phyloP scores from a whole-genome alignment of 768 basidiomycete genomes.

The Pulveroboletus sp. region DNA sequence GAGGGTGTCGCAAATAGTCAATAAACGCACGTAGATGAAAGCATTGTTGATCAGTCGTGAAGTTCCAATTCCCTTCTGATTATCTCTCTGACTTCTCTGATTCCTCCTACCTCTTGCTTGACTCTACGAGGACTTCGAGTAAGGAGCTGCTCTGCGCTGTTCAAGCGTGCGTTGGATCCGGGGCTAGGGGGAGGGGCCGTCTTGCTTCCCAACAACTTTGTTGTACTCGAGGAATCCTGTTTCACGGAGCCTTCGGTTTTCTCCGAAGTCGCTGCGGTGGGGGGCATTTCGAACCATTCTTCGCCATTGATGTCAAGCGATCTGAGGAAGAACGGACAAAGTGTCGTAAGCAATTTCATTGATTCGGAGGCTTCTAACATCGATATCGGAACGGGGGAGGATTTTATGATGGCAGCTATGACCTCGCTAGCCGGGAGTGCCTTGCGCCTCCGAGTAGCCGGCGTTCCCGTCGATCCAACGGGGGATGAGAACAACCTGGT shows the following conservation, averaged over 20 bases:
- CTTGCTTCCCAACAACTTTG: conserved; percentile 30
- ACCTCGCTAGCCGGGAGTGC: conserved; percentile 67
- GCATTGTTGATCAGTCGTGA: conserved; percentile 42
- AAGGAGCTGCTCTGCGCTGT: conserved; percentile 57
- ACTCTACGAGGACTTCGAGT: conserved; percentile 70
- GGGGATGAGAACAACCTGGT: conserved; percentile 68
- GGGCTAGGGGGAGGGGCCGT: conserved; percentile 34
- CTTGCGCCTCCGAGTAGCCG: conserved; percentile 63
- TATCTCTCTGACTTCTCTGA: conserved; percentile 77
- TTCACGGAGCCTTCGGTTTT: conserved; percentile 4
- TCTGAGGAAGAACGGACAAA: conserved; percentile 81
- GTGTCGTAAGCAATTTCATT: conserved; percentile 53
- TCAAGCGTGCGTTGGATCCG: conserved; percentile 44
- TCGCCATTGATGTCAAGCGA: conserved; percentile 55
- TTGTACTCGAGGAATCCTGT: conserved; percentile 31
- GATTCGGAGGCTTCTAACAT: conserved; percentile 74
- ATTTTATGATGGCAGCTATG: conserved; percentile 65
- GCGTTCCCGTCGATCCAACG: conserved; percentile 44
- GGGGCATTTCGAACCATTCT: conserved; percentile 50
- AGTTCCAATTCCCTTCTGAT: conserved; percentile 75
- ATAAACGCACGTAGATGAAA: conserved; percentile 23
- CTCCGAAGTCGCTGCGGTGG: conserved; percentile 20
- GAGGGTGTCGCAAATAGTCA: conserved; percentile 18
- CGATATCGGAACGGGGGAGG: conserved; percentile 77
- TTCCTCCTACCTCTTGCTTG: conserved; percentile 64